Evolutionary conservation across 1,139 yeast genomes (phyloP), one percentile per base, ranked within the genome.

Genomic region (Candida dubliniensis): DNA sequence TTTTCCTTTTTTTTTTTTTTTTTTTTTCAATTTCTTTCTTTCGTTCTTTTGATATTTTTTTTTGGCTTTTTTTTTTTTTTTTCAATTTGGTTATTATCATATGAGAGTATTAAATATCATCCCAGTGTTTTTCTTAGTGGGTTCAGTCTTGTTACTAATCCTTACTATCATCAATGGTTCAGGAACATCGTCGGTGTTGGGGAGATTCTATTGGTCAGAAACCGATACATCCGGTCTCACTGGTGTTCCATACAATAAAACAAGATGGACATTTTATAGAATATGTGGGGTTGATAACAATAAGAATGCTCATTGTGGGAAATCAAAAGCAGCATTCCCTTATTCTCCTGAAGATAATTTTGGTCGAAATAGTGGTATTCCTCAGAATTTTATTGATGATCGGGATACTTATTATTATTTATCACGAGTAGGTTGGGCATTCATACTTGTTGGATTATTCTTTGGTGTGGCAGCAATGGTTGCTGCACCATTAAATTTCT

Each of bases 211-310:
- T 66, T 87, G 87, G 84, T 65, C 88, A 32, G 71, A 83, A 58
- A 90, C 87, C 14, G 82, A 81, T 49, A 84, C 95, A 26, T 63
- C 77, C n/a, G 65, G 64, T 13, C 76, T 84, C 45, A 58, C 74
- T 10, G 75, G 76, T 53, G 51, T 44, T 5, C 45, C 44, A 26
- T 42, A 41, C 18, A 32, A 39, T n/a, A 36, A n/a, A 6, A 46
- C 53, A 25, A 45, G 88, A 61, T 87, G 95, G 95, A 84, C 89
- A n/a, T 71, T 74, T 54, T 87, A 86, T 64, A 74, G 76, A 41
- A 58, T 71, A 48, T 88, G 96, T 67, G 81, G 74, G 27, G 79
- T 67, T 24, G 47, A 46, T 26, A 57, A 64, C 50, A 70, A 74
- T 40, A 68, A 69, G 42, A 59, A 65, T 43, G 48, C 58, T 43